Evolutionary conservation across 106 monocot genomes (phyloP).

Genomic region (Posidonia australis): DNA sequence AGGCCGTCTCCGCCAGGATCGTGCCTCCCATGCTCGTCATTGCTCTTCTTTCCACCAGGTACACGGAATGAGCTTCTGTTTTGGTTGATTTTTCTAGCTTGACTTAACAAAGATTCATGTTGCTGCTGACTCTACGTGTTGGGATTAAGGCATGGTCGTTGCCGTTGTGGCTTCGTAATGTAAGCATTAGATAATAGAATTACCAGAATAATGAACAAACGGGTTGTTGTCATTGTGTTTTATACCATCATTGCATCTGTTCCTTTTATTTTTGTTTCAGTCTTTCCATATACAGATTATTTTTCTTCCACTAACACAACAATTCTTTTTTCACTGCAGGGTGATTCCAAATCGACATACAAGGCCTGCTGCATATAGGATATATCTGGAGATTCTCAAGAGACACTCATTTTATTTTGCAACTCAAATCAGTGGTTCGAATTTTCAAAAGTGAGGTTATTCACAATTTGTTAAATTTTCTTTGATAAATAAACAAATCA

Average conservation of each 20-base stretch:
- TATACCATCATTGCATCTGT: too few species aligned
- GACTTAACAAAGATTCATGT: neutral
- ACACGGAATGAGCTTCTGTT: too few species aligned
- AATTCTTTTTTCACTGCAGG: too few species aligned
- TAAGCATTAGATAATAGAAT: too few species aligned
- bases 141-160: neutral
- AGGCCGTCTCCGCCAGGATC: constrained; percentile 40
- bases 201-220: too few species aligned
- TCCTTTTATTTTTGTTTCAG: neutral
- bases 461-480: too few species aligned
- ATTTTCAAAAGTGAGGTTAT: constrained; percentile 9
- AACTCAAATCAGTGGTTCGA: constrained; percentile 1
- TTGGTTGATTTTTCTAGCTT: neutral
- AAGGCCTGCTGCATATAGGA: constrained; percentile 9
- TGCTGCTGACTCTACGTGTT: too few species aligned
- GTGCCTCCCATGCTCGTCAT: constrained; percentile 60
- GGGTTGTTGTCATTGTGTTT: too few species aligned
- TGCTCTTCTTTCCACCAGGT: constrained; percentile 70
- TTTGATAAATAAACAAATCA: too few species aligned
- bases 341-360: constrained; percentile 2
- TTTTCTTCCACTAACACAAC: constrained; percentile 1
- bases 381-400: constrained; percentile 20
- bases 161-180: too few species aligned
- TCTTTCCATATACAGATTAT: neutral
- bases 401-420: constrained; percentile 8